Evolutionary conservation across 1,284 basidiomycete species (phyloP).

Genomic region (Leccinum cinnamomeum): DNA sequence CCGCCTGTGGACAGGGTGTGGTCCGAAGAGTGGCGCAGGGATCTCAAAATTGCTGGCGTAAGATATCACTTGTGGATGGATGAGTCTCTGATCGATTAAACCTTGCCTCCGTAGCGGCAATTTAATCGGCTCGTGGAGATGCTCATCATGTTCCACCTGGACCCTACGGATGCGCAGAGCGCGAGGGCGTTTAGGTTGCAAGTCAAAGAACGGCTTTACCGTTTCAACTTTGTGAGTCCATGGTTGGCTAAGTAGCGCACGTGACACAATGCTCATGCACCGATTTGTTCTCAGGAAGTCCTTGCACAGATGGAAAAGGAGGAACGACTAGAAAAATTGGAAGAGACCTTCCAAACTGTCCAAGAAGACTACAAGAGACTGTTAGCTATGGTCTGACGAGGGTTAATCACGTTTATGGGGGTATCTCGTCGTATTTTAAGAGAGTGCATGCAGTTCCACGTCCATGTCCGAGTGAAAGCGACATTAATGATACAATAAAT

Average conservation of each 20-base stretch:
- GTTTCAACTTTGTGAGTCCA: constrained; percentile 87
- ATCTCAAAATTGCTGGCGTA: constrained; percentile 89
- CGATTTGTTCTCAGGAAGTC: constrained; percentile 60
- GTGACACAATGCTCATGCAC: constrained; percentile 5
- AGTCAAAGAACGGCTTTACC: constrained; percentile 91
- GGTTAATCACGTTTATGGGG: background rate
- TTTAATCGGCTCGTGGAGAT: constrained; percentile 92
- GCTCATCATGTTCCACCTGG: constrained; percentile 77
- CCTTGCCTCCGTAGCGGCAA: constrained; percentile 63
- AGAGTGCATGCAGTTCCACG: background rate
- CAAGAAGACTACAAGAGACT: constrained; percentile 85
- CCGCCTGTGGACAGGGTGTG: constrained; percentile 79
- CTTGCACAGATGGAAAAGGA: constrained; percentile 82
- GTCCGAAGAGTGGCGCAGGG: constrained; percentile 76
- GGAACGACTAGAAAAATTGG: constrained; percentile 86
- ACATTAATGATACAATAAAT: constrained; percentile 31
- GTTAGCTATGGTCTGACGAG: constrained; percentile 50
- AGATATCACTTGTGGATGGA: constrained; percentile 26
- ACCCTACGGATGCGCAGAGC: constrained; percentile 57
- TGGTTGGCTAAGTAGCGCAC: background rate
- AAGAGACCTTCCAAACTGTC: constrained; percentile 92
- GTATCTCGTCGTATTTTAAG: background rate
- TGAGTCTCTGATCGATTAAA: constrained; percentile 6
- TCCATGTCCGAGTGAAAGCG: constrained; percentile 1
- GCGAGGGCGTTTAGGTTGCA: constrained; percentile 74